phyloP scores from a whole-genome alignment of 1,284 basidiomycete species.

The Puccinia horiana region DNA sequence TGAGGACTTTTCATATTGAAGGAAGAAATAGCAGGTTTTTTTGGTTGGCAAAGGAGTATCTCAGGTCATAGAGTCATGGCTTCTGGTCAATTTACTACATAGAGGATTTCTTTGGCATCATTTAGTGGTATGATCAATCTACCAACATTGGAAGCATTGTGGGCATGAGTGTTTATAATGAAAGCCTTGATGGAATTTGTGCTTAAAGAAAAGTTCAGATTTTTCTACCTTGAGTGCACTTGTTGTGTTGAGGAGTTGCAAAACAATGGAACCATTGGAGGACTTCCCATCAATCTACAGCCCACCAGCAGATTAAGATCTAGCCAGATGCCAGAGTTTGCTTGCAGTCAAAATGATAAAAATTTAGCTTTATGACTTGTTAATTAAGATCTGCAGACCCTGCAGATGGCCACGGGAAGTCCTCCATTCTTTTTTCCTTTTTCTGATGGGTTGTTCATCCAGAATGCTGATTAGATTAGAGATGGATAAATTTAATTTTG shows the following conservation, averaged over 20 bases:
- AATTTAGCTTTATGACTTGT: no score
- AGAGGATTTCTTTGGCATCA: not conserved
- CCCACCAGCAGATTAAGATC: no score
- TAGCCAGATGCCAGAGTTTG: no score
- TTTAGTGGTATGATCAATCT: not conserved
- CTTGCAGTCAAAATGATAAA: no score
- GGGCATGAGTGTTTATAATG: not conserved
- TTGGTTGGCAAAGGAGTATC: not conserved
- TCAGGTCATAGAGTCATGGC: not conserved
- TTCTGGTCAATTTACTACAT: not conserved
- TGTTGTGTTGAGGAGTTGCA: not conserved
- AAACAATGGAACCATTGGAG: no score
- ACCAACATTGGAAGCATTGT: not conserved
- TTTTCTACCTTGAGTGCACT: not conserved
- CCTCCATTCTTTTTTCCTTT: not conserved
- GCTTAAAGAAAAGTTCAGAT: not conserved
- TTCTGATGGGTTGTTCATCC: not conserved
- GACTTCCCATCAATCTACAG: no score
- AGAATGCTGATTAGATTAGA: not conserved
- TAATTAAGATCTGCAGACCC: no score
- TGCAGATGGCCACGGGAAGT: no score
- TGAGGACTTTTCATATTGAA: not conserved
- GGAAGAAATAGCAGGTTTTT: not conserved
- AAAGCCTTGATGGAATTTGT: not conserved
- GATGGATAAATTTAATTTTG: slow-evolving; percentile 3